These are phyloP conservation scores for Mikania micrantha DNA, from an alignment of 129 eudicot species.

Conservation along the genomic window DNA sequence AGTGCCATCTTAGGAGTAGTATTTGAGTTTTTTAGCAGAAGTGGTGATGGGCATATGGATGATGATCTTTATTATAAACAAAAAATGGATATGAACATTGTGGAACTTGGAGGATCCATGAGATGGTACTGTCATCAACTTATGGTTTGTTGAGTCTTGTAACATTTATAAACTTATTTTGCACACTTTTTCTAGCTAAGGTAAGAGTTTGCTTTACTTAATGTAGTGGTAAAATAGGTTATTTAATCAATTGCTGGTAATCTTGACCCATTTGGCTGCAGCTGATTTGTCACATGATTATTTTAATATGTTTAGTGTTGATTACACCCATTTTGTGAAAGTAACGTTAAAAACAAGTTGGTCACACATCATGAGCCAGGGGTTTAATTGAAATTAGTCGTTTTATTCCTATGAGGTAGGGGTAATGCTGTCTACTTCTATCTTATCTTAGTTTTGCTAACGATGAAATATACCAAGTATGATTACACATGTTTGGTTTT, in stretches of 20 bases:
- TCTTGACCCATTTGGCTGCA: too few relatives aligned
- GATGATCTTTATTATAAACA: slow-evolving; percentile 5
- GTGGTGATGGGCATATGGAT: slow-evolving; percentile 2
- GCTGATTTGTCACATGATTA: too few relatives aligned
- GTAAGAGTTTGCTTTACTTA: slow-evolving; percentile 5
- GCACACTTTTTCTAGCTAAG: not conserved
- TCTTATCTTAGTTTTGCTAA: too few relatives aligned
- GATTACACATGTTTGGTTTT: too few relatives aligned
- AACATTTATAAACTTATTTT: slow-evolving; percentile 20
- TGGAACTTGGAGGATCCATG: slow-evolving; percentile 2
- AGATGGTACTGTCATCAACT: slow-evolving; percentile 1
- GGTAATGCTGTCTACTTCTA: too few relatives aligned
- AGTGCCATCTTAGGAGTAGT: slow-evolving; percentile 29
- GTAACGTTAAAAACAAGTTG: too few relatives aligned
- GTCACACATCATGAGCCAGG: too few relatives aligned
- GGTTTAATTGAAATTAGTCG: too few relatives aligned
- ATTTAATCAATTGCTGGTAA: not conserved
- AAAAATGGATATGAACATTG: slow-evolving; percentile 2
- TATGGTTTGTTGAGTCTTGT: slow-evolving; percentile 29
- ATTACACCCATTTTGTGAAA: too few relatives aligned
- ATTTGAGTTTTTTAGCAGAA: not conserved
- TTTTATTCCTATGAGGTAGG: too few relatives aligned
- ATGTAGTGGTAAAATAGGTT: not conserved
- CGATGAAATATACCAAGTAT: too few relatives aligned
- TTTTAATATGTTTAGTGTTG: too few relatives aligned